Percentiles rank a stretch among this genome's conserved stretches.
phyloP scores from a whole-genome alignment of 208 protist species.

The Vickermania ingenoplastis region DNA sequence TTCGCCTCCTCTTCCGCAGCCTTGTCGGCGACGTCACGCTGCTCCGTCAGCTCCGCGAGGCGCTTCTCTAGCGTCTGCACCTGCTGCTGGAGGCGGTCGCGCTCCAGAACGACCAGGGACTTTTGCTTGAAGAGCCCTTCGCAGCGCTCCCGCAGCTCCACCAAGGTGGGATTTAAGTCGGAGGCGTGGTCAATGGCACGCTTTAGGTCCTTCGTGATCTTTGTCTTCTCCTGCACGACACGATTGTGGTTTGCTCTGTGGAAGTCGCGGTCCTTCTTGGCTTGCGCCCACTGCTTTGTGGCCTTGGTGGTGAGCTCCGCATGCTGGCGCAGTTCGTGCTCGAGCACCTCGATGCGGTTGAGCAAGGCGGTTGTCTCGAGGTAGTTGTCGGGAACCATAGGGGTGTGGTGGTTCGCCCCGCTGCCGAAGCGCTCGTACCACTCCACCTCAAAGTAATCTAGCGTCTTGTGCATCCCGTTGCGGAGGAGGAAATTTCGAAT shows the following conservation, averaged over 20 bases:
- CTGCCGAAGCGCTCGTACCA: slow-evolving; percentile 74
- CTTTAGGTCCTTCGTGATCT: slow-evolving; percentile 56
- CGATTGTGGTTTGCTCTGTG: slow-evolving; percentile 82
- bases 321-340: slow-evolving; percentile 71
- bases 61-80: slow-evolving; percentile 55
- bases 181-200: slow-evolving; percentile 63
- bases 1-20: slow-evolving; percentile 9
- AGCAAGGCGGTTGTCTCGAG: slow-evolving; percentile 72
- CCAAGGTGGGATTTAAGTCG: slow-evolving; percentile 68
- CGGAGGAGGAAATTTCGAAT: slow-evolving; percentile 87
- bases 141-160: slow-evolving; percentile 71
- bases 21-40: slow-evolving; percentile 1
- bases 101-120: slow-evolving; percentile 68
- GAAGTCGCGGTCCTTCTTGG: slow-evolving; percentile 85
- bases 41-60: slow-evolving; percentile 28
- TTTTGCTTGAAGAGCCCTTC: slow-evolving; percentile 77
- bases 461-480: slow-evolving; percentile 62
- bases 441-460: slow-evolving; percentile 83
- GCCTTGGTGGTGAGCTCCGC: slow-evolving; percentile 68
- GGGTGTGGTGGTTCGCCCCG: slow-evolving; percentile 30
- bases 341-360: slow-evolving; percentile 64
- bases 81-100: slow-evolving; percentile 58
- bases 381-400: slow-evolving; percentile 78
- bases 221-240: slow-evolving; percentile 82
- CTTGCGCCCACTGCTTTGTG: slow-evolving; percentile 63